Base-by-base conservation (phyloP, 1,284 basidiomycete species). In the Earliella scabrosa region DNA sequence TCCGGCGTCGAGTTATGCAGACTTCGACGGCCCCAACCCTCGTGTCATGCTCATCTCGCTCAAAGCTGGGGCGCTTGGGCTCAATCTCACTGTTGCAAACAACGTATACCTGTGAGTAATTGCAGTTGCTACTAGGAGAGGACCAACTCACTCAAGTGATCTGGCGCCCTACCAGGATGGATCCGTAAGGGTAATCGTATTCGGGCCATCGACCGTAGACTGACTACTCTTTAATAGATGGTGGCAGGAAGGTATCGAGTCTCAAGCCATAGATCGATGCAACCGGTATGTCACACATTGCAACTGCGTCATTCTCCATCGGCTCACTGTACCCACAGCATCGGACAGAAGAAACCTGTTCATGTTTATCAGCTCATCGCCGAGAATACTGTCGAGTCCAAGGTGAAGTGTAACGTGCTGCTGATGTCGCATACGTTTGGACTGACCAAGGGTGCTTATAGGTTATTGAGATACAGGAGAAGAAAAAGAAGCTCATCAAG, bases 21-120 rank as follows among this genome's bases (percentile, higher is more conserved):
- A 48, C 4, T 63, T 60, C 6, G 62, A 59, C 34, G 72, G 71
- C 14, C 70, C 69, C 26, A 90, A 86, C 66, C 90, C 93, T 1
- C 81, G 79, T 57, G 87, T 95, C 27, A 88, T 95, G 88, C 79
- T 96, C 48, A 90, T 96, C 52, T 95, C 93, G 7, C 77, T 96
- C 63, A 95, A 95, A 64, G 85, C 76, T 6, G 89, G 89, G 29
- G 93, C 94, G 2, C 80, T 95, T 23, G 94, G 93, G 4, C 75
- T 96, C 52, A 96, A 96, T 70, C 73, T 96, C 58, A 96, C 93
- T 0, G 90, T 92, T 14, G 94, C 94, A 1, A 95, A 93, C 66
- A 92, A 95, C 68, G 91, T 96, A 1, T 93, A 91, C 67, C 72
- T 96, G 86, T 93, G 63, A 78, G 90, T 80, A 29, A 16, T 18